Conservation (phyloP, 1,284 basidiomycete genomes). For the Boletus calvinii region DNA sequence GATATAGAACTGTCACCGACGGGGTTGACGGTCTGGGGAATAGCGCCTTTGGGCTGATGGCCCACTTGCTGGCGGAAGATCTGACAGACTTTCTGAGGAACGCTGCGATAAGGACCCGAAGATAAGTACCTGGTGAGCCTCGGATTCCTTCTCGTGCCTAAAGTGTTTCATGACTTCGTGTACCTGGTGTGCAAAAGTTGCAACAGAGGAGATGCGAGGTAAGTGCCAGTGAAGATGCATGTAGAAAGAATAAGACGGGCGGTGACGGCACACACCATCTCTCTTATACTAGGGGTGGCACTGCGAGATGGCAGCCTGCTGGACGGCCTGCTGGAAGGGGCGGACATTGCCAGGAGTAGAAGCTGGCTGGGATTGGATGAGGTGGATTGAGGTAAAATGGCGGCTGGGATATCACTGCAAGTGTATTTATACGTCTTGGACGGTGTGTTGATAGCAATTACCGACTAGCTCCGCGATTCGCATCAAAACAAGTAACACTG, state of each 20-base stretch:
- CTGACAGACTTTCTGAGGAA: slow-evolving; percentile 34
- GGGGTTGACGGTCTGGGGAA: slow-evolving; percentile 70
- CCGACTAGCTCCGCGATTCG: not conserved
- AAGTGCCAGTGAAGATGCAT: slow-evolving; percentile 35
- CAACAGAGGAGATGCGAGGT: slow-evolving; percentile 22
- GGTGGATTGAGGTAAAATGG: slow-evolving; percentile 13
- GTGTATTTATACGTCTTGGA: slow-evolving; percentile 1
- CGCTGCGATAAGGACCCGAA: not conserved
- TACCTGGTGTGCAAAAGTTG: slow-evolving; percentile 46
- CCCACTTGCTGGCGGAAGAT: slow-evolving; percentile 72
- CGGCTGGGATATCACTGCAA: not conserved
- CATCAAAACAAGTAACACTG: too few relatives aligned
- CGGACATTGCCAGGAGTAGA: slow-evolving; percentile 21
- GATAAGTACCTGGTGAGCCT: slow-evolving; percentile 71
- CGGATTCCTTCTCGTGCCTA: slow-evolving; percentile 76
- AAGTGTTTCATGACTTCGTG: slow-evolving; percentile 54
- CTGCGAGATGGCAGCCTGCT: slow-evolving; percentile 35
- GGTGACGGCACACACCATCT: slow-evolving; percentile 31
- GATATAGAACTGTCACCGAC: slow-evolving; percentile 38
- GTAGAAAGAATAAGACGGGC: not conserved
- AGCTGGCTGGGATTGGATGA: slow-evolving; percentile 8
- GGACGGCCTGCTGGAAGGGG: slow-evolving; percentile 28
- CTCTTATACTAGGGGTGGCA: slow-evolving; percentile 40
- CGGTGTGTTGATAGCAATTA: not conserved
- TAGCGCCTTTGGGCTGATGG: slow-evolving; percentile 58